Evolutionary conservation across 2,329 filamentous ascomycete genomes (phyloP).

Genomic region (Colletotrichum sojae): DNA sequence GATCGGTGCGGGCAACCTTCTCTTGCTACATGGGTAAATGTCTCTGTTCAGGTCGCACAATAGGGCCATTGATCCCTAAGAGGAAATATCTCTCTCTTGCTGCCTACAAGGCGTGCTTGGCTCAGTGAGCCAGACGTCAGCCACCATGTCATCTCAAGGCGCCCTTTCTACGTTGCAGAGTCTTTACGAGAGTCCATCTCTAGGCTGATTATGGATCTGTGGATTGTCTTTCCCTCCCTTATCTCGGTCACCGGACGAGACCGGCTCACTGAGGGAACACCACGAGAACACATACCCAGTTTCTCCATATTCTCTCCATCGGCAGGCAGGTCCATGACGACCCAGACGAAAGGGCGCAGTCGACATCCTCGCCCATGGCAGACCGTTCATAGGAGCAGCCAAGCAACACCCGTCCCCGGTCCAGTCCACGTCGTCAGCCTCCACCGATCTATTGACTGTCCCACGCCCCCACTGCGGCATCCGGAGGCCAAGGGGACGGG

Average conservation of each 20-base stretch:
- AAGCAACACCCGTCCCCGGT: not conserved
- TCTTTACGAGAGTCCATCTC: no score
- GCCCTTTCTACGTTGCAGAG: no score
- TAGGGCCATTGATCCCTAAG: no score
- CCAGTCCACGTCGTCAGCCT: slow-evolving; percentile 4
- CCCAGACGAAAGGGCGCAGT: slow-evolving; percentile 1
- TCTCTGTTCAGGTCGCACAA: not conserved
- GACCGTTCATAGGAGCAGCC: slow-evolving; percentile 2
- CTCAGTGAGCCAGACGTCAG: not conserved
- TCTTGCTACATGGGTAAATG: not conserved
- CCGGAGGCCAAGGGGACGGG: slow-evolving; percentile 34
- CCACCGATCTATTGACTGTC: slow-evolving; percentile 11
- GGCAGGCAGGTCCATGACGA: slow-evolving; percentile 16
- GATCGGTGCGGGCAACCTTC: not conserved
- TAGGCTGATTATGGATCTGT: no score
- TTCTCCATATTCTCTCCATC: not conserved
- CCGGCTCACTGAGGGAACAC: slow-evolving; percentile 7
- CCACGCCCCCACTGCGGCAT: slow-evolving; percentile 24
- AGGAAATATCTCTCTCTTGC: not conserved
- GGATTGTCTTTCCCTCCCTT: not conserved
- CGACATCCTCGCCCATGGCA: not conserved
- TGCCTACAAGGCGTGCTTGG: not conserved
- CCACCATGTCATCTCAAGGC: not conserved
- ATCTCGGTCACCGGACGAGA: slow-evolving; percentile 4
- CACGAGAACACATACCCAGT: not conserved